Conservation (phyloP, 371 early-diverging fungal genomes). For the Massospora cicadina region DNA sequence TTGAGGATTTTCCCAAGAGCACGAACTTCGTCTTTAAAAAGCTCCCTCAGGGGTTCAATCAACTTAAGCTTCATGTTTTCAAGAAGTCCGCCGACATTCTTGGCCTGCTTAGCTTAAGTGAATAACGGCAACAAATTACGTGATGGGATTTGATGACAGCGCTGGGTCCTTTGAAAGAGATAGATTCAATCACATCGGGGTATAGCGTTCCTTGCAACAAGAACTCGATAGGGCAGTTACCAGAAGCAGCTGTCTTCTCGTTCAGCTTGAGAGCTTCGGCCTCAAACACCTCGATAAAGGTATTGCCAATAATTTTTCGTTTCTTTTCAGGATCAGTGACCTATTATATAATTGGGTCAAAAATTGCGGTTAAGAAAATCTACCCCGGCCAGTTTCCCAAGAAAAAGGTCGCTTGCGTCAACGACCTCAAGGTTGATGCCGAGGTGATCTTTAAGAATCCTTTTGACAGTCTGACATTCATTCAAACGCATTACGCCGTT, state of each 20-base stretch:
- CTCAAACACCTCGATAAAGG: constrained; percentile 94
- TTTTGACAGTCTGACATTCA: constrained; percentile 72
- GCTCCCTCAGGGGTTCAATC: constrained; percentile 91
- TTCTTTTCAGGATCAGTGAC: constrained; percentile 88
- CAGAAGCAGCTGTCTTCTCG: constrained; percentile 35
- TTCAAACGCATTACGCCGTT: constrained; percentile 96
- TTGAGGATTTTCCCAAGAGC: constrained; percentile 71
- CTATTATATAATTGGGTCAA: background rate
- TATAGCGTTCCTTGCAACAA: constrained; percentile 93
- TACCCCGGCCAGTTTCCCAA: constrained; percentile 64
- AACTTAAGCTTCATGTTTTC: constrained; percentile 93
- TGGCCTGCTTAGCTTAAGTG: constrained; percentile 3
- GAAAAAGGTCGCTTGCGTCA: constrained; percentile 76
- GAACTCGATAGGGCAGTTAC: constrained; percentile 63
- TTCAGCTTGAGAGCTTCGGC: constrained; percentile 78
- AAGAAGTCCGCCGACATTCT: constrained; percentile 90
- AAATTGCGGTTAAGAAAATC: background rate
- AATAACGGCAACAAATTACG: constrained; percentile 19
- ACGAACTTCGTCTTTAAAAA: constrained; percentile 97
- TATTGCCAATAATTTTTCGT: constrained; percentile 96
- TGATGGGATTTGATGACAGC: constrained; percentile 98
- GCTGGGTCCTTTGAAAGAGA: constrained; percentile 95
- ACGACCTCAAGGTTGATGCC: constrained; percentile 89
- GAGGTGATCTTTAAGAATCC: constrained; percentile 65
- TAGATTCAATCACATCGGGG: constrained; percentile 95